Base-by-base conservation (phyloP, 1,284 basidiomycete genomes). In the Melampsora americana region DNA sequence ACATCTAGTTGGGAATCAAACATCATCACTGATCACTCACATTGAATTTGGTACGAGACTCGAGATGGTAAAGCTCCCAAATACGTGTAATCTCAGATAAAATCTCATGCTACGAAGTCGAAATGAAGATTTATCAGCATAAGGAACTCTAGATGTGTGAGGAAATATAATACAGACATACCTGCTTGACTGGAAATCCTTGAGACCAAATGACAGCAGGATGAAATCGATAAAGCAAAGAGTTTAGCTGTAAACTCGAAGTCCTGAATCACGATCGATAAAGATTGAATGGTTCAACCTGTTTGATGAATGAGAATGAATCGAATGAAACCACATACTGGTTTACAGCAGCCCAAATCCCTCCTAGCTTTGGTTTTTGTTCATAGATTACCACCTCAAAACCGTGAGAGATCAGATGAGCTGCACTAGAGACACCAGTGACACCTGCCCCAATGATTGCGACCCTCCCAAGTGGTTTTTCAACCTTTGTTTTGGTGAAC, bases 351-450 rank as follows among this genome's bases (percentile, higher is more conserved):
- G 73, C 39, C 73, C 73, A 75, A 26, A 75, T 75, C 11, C 73
- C 73, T 2, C 73, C 73, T 30, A 75, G 39, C 12, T 39, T 26
- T 0, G 39, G 28, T n/a, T 65, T 59, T 50, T 69, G 65, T 23
- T 75, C 73, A 69, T 67, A 75, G 11, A 75, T 75, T 39, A 68
- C 23, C 1, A 75, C 73, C n/a, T 75, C 73, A 32, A 75, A 75
- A n/a, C 73, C 66, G 23, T 75, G 32, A 20, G 73, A 26, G 4
- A 75, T 39, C 12, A 50, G 60, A 59, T 75, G 73, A 12, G 73
- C 73, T 18, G 73, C 73, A 28, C 64, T 48, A 23, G 73, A 75
- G 28, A 75, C 59, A n/a, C 73, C 73, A 20, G 73, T 75, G 73
- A 75, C 66, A 9, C 73, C 73, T 44, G 73, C 73, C 18, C 73